These are phyloP conservation scores for Xylariales sp. DNA, from an alignment of 2,329 filamentous ascomycete species.

Conservation along the genomic window DNA sequence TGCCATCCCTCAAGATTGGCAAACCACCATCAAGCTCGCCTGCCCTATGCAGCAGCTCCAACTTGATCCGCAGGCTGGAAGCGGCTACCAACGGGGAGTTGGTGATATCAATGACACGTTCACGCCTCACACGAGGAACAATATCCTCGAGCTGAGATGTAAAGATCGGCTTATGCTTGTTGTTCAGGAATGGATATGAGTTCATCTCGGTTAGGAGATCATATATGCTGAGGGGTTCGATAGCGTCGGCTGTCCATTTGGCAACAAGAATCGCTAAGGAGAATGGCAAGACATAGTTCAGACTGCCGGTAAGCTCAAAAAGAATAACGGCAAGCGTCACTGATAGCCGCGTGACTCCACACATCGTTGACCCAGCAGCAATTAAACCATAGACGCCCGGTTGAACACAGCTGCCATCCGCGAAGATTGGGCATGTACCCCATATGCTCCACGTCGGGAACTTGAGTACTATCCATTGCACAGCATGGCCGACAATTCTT, in stretches of 20 bases:
- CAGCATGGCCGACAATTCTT: constrained; percentile 77
- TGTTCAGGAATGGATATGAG: constrained; percentile 94
- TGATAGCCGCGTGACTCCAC: constrained; percentile 87
- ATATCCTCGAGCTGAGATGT: constrained; percentile 87
- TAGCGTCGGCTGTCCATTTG: constrained; percentile 97
- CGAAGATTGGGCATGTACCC: constrained; percentile 64
- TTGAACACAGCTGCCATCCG: constrained; percentile 80
- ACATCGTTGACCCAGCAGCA: constrained; percentile 95
- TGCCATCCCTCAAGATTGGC: constrained; percentile 73
- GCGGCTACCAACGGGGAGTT: constrained; percentile 77
- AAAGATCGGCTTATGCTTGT: constrained; percentile 88
- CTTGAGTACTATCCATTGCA: constrained; percentile 75
- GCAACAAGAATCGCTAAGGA: constrained; percentile 86
- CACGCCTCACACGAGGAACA: constrained; percentile 66
- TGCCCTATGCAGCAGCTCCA: constrained; percentile 75
- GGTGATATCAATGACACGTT: constrained; percentile 85
- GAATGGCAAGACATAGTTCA: constrained; percentile 94
- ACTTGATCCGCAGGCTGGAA: constrained; percentile 69
- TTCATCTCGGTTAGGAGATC: constrained; percentile 96
- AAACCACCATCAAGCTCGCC: constrained; percentile 92
- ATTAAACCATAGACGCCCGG: constrained; percentile 96
- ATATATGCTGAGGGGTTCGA: constrained; percentile 93
- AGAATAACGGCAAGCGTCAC: constrained; percentile 93
- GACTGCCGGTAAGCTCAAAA: constrained; percentile 90
- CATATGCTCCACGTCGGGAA: constrained; percentile 72